Base-by-base conservation (phyloP, 1,139 yeast species). In the Lodderomyces jiufengensis region DNA sequence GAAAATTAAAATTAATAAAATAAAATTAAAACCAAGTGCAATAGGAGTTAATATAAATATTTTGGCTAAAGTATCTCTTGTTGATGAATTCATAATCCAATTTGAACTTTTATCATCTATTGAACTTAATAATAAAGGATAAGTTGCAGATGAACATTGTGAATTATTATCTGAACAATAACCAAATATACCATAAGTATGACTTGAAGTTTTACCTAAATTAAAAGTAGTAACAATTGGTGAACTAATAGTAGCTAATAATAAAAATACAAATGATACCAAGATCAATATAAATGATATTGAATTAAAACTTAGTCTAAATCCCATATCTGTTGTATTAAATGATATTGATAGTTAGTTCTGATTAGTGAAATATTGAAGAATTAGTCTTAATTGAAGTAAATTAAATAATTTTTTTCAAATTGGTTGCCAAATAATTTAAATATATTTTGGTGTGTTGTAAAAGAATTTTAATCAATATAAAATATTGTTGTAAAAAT, bases 181-280 rank as follows among this genome's bases (percentile, higher is more conserved):
- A 2, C 97, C 98, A 64, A 90, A 85, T 1, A 86, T 87, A 4
- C 98, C 98, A 56, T 82, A 92, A 37, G 73, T 65, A 51, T 70
- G 68, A 34, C 71, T 76, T 15, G 67, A 65, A 45, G 60, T 60
- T 14, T 54, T 55, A 38, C 60, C 76, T 21, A 76, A 48, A n/a
- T 52, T 48, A 37, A 76, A 59, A 2, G 58, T 32, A 1, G 52
- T 38, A 3, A 67, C 61, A 5, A 72, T 66, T 1, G 82, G 81
- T 5, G 66, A 54, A 3, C 76, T 70, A 25, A 78, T 66, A 29
- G 76, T 67, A 6, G 78, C 76, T 33, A 78, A 57, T 30, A 78
- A 59, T 36, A 77, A 55, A 44, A 76, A 73, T 26, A 76, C 74
- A 38, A 67, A 56, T 54, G 78, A 58, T 6, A 64, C 57, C 36